Evolutionary conservation across 31 red algal species (phyloP).

Genomic region (Porphyra umbilicalis): DNA sequence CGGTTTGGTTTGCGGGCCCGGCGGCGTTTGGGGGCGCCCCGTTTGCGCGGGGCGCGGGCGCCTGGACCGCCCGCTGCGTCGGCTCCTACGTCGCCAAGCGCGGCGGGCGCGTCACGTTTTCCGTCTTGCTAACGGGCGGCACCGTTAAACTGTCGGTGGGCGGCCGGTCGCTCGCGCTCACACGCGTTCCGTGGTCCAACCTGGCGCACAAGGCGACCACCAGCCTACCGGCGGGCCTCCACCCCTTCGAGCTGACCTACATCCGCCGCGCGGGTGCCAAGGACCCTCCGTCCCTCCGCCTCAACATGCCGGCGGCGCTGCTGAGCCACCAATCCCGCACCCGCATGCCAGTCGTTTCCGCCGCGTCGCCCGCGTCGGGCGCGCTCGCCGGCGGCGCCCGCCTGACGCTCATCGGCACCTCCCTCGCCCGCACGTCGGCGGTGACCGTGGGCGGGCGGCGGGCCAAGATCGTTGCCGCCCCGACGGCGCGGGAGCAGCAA

Average conservation of each 20-base stretch:
- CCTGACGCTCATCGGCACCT: not conserved
- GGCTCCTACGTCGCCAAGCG: not conserved
- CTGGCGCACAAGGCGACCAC: not conserved
- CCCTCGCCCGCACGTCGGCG: not conserved
- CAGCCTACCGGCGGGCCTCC: not conserved
- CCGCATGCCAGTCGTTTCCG: not conserved
- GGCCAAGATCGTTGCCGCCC: not conserved
- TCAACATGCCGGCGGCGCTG: not conserved
- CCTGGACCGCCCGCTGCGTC: not conserved
- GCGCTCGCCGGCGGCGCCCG: not conserved
- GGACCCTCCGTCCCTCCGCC: not conserved
- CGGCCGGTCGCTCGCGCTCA: too few relatives aligned
- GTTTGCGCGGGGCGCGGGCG: not conserved
- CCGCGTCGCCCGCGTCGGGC: not conserved
- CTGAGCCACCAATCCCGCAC: not conserved
- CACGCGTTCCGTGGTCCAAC: too few relatives aligned
- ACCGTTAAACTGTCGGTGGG: not conserved
- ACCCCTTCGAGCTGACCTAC: not conserved
- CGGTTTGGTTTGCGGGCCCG: not conserved
- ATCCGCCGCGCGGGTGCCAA: not conserved
- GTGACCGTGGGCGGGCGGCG: not conserved
- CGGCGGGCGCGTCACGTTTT: not conserved
- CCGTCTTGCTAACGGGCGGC: not conserved
- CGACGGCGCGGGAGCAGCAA: not conserved
- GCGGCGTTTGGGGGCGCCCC: not conserved